phyloP scores from a whole-genome alignment of 2,329 filamentous ascomycete species.

The Madurella fahalii region DNA sequence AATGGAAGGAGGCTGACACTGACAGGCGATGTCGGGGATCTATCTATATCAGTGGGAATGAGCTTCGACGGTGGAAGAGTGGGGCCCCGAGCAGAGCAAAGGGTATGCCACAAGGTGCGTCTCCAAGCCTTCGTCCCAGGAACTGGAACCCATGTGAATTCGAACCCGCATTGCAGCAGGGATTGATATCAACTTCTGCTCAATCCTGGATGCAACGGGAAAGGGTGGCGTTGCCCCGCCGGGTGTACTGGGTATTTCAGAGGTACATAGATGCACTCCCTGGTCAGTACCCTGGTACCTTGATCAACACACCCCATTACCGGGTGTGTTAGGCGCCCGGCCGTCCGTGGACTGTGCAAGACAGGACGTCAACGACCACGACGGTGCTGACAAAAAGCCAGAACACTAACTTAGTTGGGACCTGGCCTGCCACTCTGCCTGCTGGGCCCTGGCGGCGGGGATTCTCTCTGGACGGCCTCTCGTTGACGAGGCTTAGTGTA shows the following conservation, averaged over 20 bases:
- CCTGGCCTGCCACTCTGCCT: not conserved
- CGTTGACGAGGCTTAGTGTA: constrained; percentile 5
- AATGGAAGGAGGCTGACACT: constrained; percentile 13
- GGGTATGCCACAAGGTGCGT: no score
- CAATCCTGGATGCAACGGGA: no score
- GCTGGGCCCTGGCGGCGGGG: not conserved
- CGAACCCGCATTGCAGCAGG: no score
- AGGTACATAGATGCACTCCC: constrained; percentile 1
- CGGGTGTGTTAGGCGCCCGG: constrained; percentile 11
- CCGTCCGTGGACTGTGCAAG: constrained; percentile 14
- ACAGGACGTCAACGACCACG: constrained; percentile 1
- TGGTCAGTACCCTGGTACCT: constrained; percentile 7
- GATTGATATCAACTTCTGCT: no score
- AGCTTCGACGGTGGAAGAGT: constrained; percentile 1
- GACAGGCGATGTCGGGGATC: constrained; percentile 10
- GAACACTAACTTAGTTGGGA: constrained; percentile 1
- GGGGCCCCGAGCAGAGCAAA: not conserved
- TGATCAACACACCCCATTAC: not conserved
- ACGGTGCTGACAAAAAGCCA: constrained; percentile 1
- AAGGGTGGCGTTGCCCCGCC: no score
- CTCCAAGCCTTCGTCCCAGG: not conserved
- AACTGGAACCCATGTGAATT: no score
- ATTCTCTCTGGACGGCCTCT: not conserved
- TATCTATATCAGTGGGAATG: constrained; percentile 15
- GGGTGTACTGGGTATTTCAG: not conserved